Evolutionary conservation across 148 eudicot species (phyloP).

Genomic region (Amaranthus palmeri): DNA sequence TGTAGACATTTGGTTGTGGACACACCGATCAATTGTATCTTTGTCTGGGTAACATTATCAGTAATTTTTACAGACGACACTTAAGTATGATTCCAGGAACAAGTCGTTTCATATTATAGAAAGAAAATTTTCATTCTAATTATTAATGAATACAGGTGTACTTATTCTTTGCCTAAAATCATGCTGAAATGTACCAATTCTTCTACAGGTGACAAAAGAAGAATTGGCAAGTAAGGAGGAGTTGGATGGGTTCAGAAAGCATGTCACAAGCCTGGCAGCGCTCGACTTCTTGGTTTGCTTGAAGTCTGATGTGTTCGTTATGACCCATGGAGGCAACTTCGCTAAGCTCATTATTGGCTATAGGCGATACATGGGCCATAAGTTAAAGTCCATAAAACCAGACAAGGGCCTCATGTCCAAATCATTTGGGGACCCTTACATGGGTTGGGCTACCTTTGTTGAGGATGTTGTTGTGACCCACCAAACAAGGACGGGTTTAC

Average conservation of each 20-base stretch:
- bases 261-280: constrained; percentile 93
- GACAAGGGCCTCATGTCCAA: constrained; percentile 96
- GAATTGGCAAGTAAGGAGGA: constrained; percentile 82
- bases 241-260: constrained; percentile 81
- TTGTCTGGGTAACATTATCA: too few relatives aligned
- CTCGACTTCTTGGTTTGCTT: constrained; percentile 93
- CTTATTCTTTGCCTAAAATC: neutral
- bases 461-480: constrained; percentile 92
- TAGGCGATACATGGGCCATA: constrained; percentile 90
- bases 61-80: too few relatives aligned
- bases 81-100: neutral
- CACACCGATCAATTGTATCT: too few relatives aligned
- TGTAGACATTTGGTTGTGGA: too few relatives aligned
- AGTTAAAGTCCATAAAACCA: constrained; percentile 82
- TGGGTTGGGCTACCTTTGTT: constrained; percentile 97
- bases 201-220: constrained; percentile 85
- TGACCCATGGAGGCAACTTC: constrained; percentile 99
- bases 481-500: constrained; percentile 89
- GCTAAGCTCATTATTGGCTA: constrained; percentile 87
- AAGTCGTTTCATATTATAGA: neutral
- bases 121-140: neutral
- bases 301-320: constrained; percentile 92
- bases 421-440: constrained; percentile 94
- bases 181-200: constrained; percentile 3
- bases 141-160: neutral